Base-by-base conservation (phyloP, 208 protist genomes). In the Crithidia expoeki region DNA sequence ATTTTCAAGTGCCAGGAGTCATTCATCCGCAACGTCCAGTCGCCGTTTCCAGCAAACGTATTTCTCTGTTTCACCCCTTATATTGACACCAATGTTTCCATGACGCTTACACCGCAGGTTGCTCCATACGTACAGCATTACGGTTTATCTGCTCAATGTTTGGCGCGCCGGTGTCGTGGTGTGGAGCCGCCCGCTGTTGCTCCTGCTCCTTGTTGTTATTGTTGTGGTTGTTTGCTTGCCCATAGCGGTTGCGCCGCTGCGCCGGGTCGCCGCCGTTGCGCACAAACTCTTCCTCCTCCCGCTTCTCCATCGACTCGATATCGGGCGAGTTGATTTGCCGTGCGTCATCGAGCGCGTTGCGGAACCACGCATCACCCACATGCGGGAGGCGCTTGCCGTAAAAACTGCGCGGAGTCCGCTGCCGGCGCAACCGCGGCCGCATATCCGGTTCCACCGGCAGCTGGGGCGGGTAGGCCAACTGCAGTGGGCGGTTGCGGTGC, bases 391-490 rank as follows among this genome's bases (percentile, higher is more conserved):
- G 56, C 1, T 65, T 73, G 5, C 88, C 88, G 63, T 93, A 93
- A 66, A 93, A 93, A 75, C 81, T 87, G 50, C 81, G 76, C 34
- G 85, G 88, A 14, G 88, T 87, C 40, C 75, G 81, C 51, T 85
- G 80, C 11, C 88, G 80, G 2, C 85, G 82, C 65, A 72, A 52
- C 34, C 73, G 68, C 7, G 51, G 55, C 11, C 64, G 65, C 51
- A 74, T 81, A 47, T 85, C 76, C 50, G 82, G 47, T 23, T 73
- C 68, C 16, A 84, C 16, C 2, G 86, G 86, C 61, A 92, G 65
- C 32, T 56, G 44, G 3, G 59, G 56, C 11, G 86, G 86, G 58
- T 92, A 89, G 23, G 55, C 47, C 53, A 72, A 32, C 64, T 79
- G 58, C n/a, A 64, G 60, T 14, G 75, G 76, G 6, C 86, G 75